Conservation (phyloP, 139 green algal genomes). For the Astrephomene gubernaculifera region DNA sequence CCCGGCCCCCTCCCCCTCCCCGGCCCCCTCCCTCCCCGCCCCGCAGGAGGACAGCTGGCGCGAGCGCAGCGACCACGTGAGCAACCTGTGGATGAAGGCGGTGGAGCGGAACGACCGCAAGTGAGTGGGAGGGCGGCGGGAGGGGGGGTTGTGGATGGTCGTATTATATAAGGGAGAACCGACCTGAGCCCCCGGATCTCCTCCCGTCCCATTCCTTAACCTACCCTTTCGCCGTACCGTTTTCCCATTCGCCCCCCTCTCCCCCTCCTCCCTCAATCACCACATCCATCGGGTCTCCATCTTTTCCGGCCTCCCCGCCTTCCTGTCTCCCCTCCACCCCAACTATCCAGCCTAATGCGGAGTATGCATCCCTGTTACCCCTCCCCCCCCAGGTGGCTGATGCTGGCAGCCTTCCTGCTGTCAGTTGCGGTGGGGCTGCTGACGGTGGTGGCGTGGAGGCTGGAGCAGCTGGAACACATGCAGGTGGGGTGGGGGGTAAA, state of each 20-base stretch:
- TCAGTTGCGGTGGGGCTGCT: constrained; percentile 76
- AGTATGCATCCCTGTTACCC: no score
- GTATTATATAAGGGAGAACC: no score
- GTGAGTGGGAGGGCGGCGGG: background rate
- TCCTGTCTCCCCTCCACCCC: no score
- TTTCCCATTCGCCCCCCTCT: no score
- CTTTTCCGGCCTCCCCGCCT: no score
- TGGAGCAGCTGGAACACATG: constrained; percentile 41
- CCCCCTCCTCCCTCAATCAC: no score
- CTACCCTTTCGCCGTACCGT: no score
- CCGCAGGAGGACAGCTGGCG: constrained; percentile 70
- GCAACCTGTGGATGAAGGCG: constrained; percentile 71
- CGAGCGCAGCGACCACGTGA: constrained; percentile 76
- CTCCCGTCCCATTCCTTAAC: no score
- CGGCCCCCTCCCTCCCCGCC: background rate
- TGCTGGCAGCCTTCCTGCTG: constrained; percentile 78
- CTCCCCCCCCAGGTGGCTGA: constrained; percentile 82
- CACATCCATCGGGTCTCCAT: no score
- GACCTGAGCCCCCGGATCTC: no score
- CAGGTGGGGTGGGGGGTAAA: background rate
- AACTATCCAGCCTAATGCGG: no score
- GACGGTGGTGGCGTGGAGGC: constrained; percentile 69
- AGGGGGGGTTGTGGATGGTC: background rate
- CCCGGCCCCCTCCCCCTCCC: background rate
- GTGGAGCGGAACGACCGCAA: constrained; percentile 76